Conservation (phyloP, 192 early-diverging fungal genomes). For the Glomus cerebriforme region DNA sequence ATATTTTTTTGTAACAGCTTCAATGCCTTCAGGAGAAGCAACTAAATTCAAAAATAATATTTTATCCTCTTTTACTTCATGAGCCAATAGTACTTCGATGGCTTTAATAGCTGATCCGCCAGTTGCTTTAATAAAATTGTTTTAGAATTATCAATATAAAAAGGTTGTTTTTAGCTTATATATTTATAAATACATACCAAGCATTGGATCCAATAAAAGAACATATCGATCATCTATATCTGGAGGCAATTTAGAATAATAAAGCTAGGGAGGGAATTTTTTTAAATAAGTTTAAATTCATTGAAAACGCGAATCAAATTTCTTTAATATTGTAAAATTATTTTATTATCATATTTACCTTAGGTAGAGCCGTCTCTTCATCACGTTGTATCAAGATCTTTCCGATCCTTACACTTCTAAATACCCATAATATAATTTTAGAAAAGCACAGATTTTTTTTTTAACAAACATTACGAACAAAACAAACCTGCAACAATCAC, state of each 20-base stretch:
- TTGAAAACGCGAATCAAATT: too few species aligned
- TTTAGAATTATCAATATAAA: not conserved
- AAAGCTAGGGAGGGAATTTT: constrained; percentile 56
- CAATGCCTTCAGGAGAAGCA: constrained; percentile 82
- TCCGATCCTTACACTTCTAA: constrained; percentile 85
- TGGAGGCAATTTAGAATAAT: constrained; percentile 89
- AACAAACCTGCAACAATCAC: constrained; percentile 73
- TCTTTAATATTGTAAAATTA: not conserved
- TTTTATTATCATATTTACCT: constrained; percentile 42
- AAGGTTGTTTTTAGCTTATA: not conserved
- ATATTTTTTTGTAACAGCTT: constrained; percentile 67
- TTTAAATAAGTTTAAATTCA: too few species aligned
- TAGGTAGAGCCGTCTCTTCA: constrained; percentile 88
- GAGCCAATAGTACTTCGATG: constrained; percentile 82
- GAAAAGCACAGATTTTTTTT: not conserved
- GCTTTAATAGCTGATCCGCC: constrained; percentile 94
- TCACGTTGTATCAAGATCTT: constrained; percentile 96
- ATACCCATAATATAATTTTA: constrained; percentile 25
- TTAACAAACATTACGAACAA: not conserved
- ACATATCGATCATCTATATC: constrained; percentile 83
- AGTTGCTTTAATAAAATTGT: constrained; percentile 62
- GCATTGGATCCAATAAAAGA: constrained; percentile 92
- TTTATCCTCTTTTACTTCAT: constrained; percentile 80
- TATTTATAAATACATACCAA: constrained; percentile 54
- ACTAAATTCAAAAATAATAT: constrained; percentile 94